phyloP scores from a whole-genome alignment of 441 rosid species.

The Geranium incanum region DNA sequence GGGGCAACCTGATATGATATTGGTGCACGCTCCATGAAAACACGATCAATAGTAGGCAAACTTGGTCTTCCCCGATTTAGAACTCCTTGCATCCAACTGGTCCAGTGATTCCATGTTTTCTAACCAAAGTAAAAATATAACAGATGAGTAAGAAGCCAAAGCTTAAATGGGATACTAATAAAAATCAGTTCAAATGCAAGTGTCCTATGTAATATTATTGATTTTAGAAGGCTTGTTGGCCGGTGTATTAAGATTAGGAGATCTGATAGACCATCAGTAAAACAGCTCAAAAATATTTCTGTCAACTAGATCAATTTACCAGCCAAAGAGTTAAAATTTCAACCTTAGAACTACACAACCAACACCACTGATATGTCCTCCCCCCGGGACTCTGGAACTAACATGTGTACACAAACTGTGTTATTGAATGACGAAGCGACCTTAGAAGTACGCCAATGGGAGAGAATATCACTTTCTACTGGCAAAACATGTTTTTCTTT shows the following conservation, averaged over 20 bases:
- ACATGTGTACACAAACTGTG: background rate
- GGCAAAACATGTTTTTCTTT: background rate
- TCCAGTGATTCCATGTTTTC: conserved; percentile 5
- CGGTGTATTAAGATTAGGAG: no score
- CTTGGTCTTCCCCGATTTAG: background rate
- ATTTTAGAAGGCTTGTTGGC: no score
- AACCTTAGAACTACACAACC: background rate
- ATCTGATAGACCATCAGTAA: no score
- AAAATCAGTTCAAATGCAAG: background rate
- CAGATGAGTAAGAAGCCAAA: background rate
- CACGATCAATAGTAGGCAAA: background rate
- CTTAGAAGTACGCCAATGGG: background rate
- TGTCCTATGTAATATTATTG: background rate
- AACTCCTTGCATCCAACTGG: background rate
- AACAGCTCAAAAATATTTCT: no score
- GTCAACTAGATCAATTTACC: no score
- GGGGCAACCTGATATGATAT: conserved; percentile 6
- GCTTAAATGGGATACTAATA: background rate
- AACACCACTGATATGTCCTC: background rate
- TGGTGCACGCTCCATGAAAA: background rate
- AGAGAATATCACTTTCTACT: background rate
- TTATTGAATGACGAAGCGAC: background rate
- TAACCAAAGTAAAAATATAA: background rate
- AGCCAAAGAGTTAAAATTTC: background rate
- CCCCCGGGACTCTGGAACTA: background rate